Percentiles rank a stretch among this genome's conserved stretches.
These are phyloP conservation scores for Tephrocybe sp. DNA, from an alignment of 768 basidiomycete species.

Conservation along the genomic window DNA sequence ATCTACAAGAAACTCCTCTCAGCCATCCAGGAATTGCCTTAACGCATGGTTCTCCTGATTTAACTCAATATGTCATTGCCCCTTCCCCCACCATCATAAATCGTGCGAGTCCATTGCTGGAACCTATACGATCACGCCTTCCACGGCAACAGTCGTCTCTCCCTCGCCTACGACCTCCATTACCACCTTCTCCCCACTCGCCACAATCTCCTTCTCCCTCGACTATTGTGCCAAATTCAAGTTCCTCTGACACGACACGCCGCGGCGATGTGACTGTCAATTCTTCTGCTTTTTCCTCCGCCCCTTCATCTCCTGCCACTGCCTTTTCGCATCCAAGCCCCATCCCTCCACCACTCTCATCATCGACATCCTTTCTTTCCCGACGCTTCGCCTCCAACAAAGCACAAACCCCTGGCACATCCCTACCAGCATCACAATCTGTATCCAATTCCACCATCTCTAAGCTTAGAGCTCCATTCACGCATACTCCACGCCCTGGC, in stretches of 20 bases:
- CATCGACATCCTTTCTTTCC: constrained; percentile 13
- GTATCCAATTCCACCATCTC: constrained; percentile 3
- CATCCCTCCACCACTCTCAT: constrained; percentile 4
- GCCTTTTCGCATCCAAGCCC: constrained; percentile 2
- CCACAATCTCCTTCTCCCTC: constrained; percentile 1
- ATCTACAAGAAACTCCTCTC: not conserved
- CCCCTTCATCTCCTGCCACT: constrained; percentile 11
- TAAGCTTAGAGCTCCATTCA: constrained; percentile 8
- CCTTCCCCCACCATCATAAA: constrained; percentile 11
- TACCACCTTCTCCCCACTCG: constrained; percentile 9
- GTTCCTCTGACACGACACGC: constrained; percentile 10
- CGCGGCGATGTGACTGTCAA: constrained; percentile 1
- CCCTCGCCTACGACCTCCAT: constrained; percentile 22
- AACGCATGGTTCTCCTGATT: not conserved
- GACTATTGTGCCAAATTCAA: constrained; percentile 3
- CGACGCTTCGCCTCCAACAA: constrained; percentile 9
- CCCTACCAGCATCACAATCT: not conserved
- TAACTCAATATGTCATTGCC: constrained; percentile 12
- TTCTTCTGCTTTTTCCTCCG: not conserved
- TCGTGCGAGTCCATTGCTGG: not conserved
- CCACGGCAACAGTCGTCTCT: constrained; percentile 17
- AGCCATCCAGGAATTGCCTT: not conserved
- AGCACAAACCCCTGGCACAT: not conserved
- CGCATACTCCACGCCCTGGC: not conserved
- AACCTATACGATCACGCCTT: constrained; percentile 10